Evolutionary conservation across 2,329 filamentous ascomycete genomes (phyloP).

Genomic region (Fusarium domesticum): DNA sequence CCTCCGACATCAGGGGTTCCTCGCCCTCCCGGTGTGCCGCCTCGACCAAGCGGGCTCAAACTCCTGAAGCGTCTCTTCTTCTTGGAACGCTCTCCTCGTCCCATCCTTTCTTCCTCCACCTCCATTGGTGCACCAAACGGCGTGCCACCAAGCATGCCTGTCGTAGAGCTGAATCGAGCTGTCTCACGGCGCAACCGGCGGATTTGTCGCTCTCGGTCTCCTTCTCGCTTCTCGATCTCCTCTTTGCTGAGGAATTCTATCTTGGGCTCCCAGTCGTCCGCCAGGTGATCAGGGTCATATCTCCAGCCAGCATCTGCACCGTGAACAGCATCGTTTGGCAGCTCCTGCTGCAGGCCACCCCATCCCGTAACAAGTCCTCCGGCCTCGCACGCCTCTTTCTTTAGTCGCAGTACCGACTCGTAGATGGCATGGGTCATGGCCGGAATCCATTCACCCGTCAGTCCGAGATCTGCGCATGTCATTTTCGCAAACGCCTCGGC

Average conservation of each 20-base stretch:
- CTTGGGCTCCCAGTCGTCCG: conserved; percentile 79
- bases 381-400: conserved; percentile 95
- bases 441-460: conserved; percentile 89
- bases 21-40: conserved; percentile 61
- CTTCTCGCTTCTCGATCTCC: conserved; percentile 95
- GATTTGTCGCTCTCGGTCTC: conserved; percentile 88
- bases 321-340: conserved; percentile 85
- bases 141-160: conserved; percentile 74
- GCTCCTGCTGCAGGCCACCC: conserved; percentile 58
- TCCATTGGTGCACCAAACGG: conserved; percentile 58
- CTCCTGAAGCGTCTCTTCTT: conserved; percentile 93
- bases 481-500: conserved; percentile 89
- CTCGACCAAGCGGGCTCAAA: conserved; percentile 72
- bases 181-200: conserved; percentile 85
- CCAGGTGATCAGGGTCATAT: conserved; percentile 88
- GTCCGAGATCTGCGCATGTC: conserved; percentile 87
- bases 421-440: conserved; percentile 96
- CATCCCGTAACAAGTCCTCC: conserved; percentile 78
- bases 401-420: conserved; percentile 84
- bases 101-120: conserved; percentile 77
- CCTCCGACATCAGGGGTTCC: conserved; percentile 79
- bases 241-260: conserved; percentile 83
- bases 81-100: conserved; percentile 87
- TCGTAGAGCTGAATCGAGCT: conserved; percentile 82
- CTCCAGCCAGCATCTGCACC: conserved; percentile 87